A percentile compares a stretch with the other conserved stretches of the same genome.
Conservation (phyloP, 2,329 filamentous ascomycete genomes). For the Sclerotiophoma versabilis region DNA sequence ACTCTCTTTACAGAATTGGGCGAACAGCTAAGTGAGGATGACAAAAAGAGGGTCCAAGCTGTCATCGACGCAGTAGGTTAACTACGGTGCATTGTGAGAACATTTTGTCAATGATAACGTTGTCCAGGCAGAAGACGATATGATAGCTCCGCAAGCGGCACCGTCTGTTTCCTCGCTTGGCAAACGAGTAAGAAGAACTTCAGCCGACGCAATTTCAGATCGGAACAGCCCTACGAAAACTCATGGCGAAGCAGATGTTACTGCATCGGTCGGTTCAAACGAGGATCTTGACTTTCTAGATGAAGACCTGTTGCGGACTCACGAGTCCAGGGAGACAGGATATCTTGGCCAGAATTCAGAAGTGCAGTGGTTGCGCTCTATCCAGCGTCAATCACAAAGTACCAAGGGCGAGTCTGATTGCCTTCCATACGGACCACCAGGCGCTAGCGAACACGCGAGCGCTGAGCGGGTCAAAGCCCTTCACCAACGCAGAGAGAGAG, state of each 20-base stretch:
- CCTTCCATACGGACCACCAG: conserved; percentile 31
- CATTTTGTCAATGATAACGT: not conserved
- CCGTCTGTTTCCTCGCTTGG: conserved; percentile 14
- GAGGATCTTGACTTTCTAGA: conserved; percentile 38
- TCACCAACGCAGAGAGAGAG: conserved; percentile 24
- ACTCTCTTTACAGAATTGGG: conserved; percentile 29
- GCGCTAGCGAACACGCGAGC: conserved; percentile 15
- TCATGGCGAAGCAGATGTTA: conserved; percentile 30
- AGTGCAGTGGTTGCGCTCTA: conserved; percentile 43
- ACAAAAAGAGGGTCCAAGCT: conserved; percentile 26
- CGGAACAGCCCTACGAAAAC: not conserved
- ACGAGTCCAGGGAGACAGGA: conserved; percentile 40
- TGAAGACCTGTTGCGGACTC: conserved; percentile 40
- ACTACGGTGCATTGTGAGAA: not conserved
- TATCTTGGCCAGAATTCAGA: conserved; percentile 46
- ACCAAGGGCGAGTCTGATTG: conserved; percentile 12
- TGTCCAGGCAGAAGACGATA: conserved; percentile 30
- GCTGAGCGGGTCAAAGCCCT: conserved; percentile 26
- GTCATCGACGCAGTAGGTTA: conserved; percentile 28
- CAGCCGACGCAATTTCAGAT: not conserved
- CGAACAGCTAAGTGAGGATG: conserved; percentile 17
- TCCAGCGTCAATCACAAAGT: conserved; percentile 32
- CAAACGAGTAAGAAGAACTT: conserved; percentile 21
- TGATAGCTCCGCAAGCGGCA: conserved; percentile 8
- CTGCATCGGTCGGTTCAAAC: conserved; percentile 37